Evolutionary conservation across 768 basidiomycete genomes (phyloP).

Genomic region (Mycena capillaripes): DNA sequence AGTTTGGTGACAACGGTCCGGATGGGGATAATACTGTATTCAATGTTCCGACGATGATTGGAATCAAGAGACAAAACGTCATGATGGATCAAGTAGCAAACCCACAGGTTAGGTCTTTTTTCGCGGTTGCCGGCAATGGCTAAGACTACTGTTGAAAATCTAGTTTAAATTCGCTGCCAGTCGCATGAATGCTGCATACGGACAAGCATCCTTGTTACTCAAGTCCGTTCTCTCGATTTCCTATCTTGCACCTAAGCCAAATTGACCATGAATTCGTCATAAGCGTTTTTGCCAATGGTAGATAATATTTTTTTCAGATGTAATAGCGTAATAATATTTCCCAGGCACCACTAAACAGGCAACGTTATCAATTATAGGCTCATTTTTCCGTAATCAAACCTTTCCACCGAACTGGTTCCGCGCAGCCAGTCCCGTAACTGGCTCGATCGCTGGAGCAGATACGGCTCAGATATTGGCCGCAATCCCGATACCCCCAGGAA

Average conservation of each 20-base stretch:
- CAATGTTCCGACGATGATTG: constrained; percentile 28
- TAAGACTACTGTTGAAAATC: not conserved
- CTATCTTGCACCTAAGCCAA: not conserved
- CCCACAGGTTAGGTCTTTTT: not conserved
- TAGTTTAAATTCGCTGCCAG: constrained; percentile 22
- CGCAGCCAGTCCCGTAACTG: constrained; percentile 23
- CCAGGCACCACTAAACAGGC: constrained; percentile 33
- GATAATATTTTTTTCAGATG: not conserved
- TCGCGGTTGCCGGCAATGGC: not conserved
- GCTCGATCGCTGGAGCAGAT: not conserved
- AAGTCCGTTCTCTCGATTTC: not conserved
- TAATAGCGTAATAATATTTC: not conserved
- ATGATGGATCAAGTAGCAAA: constrained; percentile 30
- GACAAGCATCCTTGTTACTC: constrained; percentile 3
- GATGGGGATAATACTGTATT: constrained; percentile 31
- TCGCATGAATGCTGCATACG: constrained; percentile 24
- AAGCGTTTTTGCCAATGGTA: constrained; percentile 33
- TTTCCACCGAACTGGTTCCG: constrained; percentile 33
- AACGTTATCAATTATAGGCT: constrained; percentile 23
- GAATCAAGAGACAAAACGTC: constrained; percentile 28
- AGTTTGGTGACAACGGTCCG: constrained; percentile 31
- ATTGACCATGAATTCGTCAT: not conserved
- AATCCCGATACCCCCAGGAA: constrained; percentile 11
- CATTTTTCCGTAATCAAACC: constrained; percentile 30
- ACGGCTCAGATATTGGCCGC: not conserved